Evolutionary conservation across 2,329 filamentous ascomycete genomes (phyloP), one percentile per base, ranked within the genome.

Genomic region (Myriosclerotinia curreyana): DNA sequence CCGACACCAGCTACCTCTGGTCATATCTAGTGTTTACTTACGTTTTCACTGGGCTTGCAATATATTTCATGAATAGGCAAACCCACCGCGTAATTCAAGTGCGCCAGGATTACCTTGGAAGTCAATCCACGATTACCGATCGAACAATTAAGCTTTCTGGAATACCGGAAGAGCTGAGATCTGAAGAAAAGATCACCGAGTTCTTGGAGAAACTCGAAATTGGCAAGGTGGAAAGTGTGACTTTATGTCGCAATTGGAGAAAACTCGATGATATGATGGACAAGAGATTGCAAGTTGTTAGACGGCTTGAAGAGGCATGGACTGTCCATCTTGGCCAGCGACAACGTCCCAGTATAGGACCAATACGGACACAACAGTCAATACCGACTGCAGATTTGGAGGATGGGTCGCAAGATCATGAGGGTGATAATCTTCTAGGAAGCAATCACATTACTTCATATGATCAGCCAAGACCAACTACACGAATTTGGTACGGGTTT

Each of bases 1-100:
- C 60, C 15, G 65, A 72, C 20, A 69, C 67, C 15, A 73, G 69
- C 38, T 96, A 93, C 71, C 79, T 97, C 1, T 97, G 94, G 92
- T 90, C 94, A 72, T 97, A 98, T 73, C 84, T 96, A 17, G 81
- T 90, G n/a, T 99, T 99, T 71, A 91, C 92, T 1, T 99, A 97
- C 78, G 82, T 98, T 59, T 99, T 98, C 76, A 94, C 89, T 7
- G 85, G 81, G 1, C 78, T 98, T 50, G 90, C 91, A 0, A 79
- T 97, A 15, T 96, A 93, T 74, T 84, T 94, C 70, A 86, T 98
- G 71, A 86, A 94, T 65, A 83, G 83, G 50, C 89, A 96, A 77
- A 98, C 95, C 0, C 86, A 89, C 69, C 89, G 87, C 65, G 89
- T 99, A 60, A 96, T 98, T 68, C 85, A 88, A 64, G 84, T 94